Evolutionary conservation across 83 land plant genomes (phyloP).

Genomic region (Diphasiastrum complanatum): DNA sequence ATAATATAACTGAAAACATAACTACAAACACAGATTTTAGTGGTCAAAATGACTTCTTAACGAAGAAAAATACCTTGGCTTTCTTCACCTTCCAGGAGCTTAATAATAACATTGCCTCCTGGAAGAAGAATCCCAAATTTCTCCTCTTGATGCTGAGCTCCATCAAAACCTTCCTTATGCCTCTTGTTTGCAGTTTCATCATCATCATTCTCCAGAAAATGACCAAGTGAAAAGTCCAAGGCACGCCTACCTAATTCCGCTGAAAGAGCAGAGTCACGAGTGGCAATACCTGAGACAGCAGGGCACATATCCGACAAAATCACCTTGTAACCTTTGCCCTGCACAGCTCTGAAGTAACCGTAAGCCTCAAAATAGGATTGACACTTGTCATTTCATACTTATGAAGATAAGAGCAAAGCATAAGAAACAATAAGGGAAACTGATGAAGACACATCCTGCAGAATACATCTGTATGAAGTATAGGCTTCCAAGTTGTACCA

Average conservation of each 20-base stretch:
- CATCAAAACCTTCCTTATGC: background rate
- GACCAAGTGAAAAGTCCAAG: slow-evolving; percentile 67
- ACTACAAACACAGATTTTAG: background rate
- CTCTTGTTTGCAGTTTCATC: slow-evolving; percentile 4
- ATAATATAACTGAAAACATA: no score
- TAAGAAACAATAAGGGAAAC: background rate
- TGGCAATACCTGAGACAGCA: slow-evolving; percentile 65
- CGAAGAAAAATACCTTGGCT: slow-evolving; percentile 10
- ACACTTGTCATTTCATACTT: background rate
- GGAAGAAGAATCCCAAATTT: slow-evolving; percentile 54
- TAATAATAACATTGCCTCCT: slow-evolving; percentile 72
- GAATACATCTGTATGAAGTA: no score
- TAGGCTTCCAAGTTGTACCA: slow-evolving; percentile 38
- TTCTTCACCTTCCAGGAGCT: slow-evolving; percentile 77
- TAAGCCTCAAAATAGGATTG: background rate
- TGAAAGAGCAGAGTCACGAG: slow-evolving; percentile 77
- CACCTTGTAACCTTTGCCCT: slow-evolving; percentile 73
- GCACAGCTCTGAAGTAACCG: slow-evolving; percentile 21
- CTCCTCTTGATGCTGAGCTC: slow-evolving; percentile 18
- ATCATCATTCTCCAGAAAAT: slow-evolving; percentile 24
- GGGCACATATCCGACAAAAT: slow-evolving; percentile 96
- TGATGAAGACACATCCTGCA: no score
- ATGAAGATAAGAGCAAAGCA: no score
- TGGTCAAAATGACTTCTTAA: background rate
- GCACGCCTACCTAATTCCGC: slow-evolving; percentile 70